Evolutionary conservation across 2,329 filamentous ascomycete species (phyloP).

Genomic region (Penicillium sp.): DNA sequence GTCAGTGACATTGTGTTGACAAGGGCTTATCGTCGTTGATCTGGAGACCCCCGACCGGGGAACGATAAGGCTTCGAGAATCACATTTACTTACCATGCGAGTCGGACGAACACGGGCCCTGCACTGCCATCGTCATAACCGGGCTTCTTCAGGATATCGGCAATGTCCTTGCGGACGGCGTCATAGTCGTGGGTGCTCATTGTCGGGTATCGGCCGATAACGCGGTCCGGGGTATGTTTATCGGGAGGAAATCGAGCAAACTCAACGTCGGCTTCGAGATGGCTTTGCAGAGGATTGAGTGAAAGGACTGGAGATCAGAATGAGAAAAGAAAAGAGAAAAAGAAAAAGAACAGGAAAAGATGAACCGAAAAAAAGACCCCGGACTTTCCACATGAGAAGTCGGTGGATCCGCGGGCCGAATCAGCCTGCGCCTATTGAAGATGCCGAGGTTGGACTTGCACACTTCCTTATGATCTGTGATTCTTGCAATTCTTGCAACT

Average conservation of each 20-base stretch:
- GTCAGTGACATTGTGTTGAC: constrained; percentile 1
- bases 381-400: constrained; percentile 32
- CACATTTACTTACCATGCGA: constrained; percentile 55
- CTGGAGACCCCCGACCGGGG: constrained; percentile 6
- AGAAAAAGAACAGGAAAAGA: constrained; percentile 3
- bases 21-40: not conserved
- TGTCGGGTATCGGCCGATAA: constrained; percentile 27
- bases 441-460: constrained; percentile 32
- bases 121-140: constrained; percentile 66
- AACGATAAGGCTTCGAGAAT: not conserved
- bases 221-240: constrained; percentile 15
- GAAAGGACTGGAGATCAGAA: constrained; percentile 3
- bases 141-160: constrained; percentile 57
- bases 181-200: constrained; percentile 45
- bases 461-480: not conserved
- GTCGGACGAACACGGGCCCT: constrained; percentile 62
- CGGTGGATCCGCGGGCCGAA: constrained; percentile 34
- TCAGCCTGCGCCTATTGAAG: constrained; percentile 22
- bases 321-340: constrained; percentile 1
- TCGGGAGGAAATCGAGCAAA: constrained; percentile 6
- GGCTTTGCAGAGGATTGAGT: not conserved
- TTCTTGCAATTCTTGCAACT: not conserved
- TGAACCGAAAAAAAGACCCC: constrained; percentile 12
- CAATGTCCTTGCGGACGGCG: constrained; percentile 57
- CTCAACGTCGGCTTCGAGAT: not conserved